Base-by-base conservation (phyloP, 1,284 basidiomycete genomes). In the Marasmius oreades region DNA sequence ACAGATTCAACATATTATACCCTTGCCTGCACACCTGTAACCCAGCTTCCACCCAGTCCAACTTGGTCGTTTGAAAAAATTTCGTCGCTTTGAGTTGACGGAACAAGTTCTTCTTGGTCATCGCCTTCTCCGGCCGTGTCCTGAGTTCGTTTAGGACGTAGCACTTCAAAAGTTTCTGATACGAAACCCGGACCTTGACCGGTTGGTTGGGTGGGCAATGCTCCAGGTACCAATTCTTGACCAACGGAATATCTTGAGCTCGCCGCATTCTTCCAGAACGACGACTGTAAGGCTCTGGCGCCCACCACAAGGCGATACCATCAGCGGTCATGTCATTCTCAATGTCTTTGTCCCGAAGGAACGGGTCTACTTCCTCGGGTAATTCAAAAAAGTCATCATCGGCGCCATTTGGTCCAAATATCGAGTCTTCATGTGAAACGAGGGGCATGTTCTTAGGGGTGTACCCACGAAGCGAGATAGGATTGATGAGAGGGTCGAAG, bases 21-120 rank as follows among this genome's bases (percentile, higher is more conserved):
- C 96, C 96, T 71, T 99, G 97, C 63, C 96, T 80, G 75, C 95
- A 97, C 55, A 99, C 97, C 75, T 99, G 97, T 60, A 99, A 77
- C 67, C 97, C 97, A 3, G 96, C 97, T 73, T 99, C 97, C 31
- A 99, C 96, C 97, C 97, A 99, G 73, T 99, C 97, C 64, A 99
- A 77, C 61, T 85, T 93, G 6, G 97, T 99, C 20, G 91, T 93
- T 77, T 99, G 97, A 88, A 99, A 99, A 79, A 99, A 99, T 75
- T 99, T 99, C 59, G 97, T 99, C 46, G 92, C 90, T 76, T 98
- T 98, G 58, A 99, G 80, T 70, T 95, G 93, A 57, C 92, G 82
- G 82, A 99, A 96, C 52, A 99, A 70, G 68, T 97, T 97, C 77
- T 97, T 96, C 83, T 96, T 98, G 63, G 92, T 92, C 89, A 96